These are phyloP conservation scores for Populus davidiana DNA, from an alignment of 345 rosid genomes.

Conservation along the genomic window DNA sequence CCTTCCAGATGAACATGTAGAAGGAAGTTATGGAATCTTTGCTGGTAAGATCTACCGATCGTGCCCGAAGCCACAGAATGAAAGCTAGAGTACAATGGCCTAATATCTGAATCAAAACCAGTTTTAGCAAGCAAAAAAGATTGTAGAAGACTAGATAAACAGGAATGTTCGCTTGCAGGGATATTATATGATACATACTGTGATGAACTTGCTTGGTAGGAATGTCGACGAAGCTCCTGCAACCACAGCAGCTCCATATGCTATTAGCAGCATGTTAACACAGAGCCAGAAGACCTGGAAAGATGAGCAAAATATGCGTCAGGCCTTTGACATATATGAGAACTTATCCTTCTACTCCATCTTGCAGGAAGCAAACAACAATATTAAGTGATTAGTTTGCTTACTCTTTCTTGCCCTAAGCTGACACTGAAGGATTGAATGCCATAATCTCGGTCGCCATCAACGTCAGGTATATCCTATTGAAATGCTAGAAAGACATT, in stretches of 20 bases:
- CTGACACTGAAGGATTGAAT: constrained; percentile 26
- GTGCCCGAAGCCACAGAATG: constrained; percentile 26
- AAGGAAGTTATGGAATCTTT: constrained; percentile 27
- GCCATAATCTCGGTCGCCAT: constrained; percentile 34
- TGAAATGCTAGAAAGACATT: not conserved
- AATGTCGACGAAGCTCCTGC: constrained; percentile 27
- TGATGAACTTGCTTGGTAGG: constrained; percentile 20
- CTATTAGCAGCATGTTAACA: constrained; percentile 26
- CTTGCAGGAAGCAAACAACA: not conserved
- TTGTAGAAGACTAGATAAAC: not conserved
- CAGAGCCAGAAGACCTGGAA: constrained; percentile 33
- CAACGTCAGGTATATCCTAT: constrained; percentile 43
- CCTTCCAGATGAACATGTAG: constrained; percentile 44
- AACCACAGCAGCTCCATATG: constrained; percentile 29
- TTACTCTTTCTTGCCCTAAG: constrained; percentile 29
- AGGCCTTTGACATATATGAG: not conserved
- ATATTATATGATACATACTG: constrained; percentile 8
- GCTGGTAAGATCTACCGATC: constrained; percentile 18
- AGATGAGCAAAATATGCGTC: not conserved
- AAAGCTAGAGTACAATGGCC: constrained; percentile 26
- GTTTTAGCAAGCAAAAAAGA: not conserved
- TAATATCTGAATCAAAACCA: constrained; percentile 12
- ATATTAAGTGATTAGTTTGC: not conserved
- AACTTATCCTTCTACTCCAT: not conserved
- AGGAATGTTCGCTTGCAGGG: not conserved